These are phyloP conservation scores for Nicotiana attenuata DNA, from an alignment of 257 asterid genomes.

Conservation along the genomic window DNA sequence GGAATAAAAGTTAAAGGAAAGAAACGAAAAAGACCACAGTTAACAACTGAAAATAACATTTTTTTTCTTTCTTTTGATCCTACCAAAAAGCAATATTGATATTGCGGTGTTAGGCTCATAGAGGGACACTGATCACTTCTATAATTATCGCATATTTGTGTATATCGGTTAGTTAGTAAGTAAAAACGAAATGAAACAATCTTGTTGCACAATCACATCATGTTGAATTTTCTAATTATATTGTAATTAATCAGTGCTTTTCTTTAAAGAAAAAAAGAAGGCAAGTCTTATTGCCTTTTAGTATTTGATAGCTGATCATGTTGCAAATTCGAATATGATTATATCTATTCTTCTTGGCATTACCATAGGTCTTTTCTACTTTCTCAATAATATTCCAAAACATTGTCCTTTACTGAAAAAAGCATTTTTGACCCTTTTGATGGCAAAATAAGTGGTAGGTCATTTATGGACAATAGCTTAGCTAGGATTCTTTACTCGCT, in stretches of 20 bases:
- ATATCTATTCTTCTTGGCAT: too few species aligned
- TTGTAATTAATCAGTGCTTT: neutral
- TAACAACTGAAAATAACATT: neutral
- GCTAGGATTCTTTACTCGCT: too few species aligned
- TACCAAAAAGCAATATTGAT: neutral
- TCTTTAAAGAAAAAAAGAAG: neutral
- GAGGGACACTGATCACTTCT: neutral
- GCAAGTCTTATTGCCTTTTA: neutral
- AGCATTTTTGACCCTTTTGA: too few species aligned
- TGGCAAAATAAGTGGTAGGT: too few species aligned
- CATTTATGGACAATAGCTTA: too few species aligned
- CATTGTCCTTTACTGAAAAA: too few species aligned
- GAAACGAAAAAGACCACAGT: neutral
- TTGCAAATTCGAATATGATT: too few species aligned
- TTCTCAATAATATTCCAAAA: too few species aligned
- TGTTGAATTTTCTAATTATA: neutral
- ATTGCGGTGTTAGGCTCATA: neutral
- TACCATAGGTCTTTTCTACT: too few species aligned
- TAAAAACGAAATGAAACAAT: neutral
- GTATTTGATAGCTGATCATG: too few species aligned
- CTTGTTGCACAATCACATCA: neutral
- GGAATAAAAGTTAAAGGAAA: neutral
- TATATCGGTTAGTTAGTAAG: neutral
- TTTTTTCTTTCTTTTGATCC: neutral
- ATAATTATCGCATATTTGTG: neutral